These are phyloP conservation scores for Chaetomium olivaceum DNA, from an alignment of 2,329 filamentous ascomycete species.

Conservation along the genomic window DNA sequence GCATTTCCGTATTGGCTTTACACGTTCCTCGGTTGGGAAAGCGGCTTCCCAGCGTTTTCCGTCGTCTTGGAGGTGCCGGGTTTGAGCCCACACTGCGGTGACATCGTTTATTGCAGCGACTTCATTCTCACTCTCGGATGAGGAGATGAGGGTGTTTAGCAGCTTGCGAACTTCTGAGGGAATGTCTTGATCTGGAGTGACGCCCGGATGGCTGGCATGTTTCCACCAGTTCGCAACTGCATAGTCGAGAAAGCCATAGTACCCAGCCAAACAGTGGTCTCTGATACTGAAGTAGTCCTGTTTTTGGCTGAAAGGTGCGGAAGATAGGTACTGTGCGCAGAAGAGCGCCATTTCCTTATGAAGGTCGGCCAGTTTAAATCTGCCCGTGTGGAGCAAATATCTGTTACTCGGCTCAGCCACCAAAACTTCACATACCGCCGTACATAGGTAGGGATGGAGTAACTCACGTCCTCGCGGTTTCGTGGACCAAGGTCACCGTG, in stretches of 20 bases:
- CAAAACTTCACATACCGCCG: neutral
- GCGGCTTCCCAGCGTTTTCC: slow-evolving; percentile 3
- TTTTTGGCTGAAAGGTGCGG: slow-evolving; percentile 1
- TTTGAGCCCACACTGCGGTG: neutral
- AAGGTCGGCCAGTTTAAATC: slow-evolving; percentile 1
- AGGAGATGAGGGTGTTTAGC: neutral
- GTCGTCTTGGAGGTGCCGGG: neutral
- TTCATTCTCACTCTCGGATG: neutral
- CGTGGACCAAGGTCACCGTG: slow-evolving; percentile 11
- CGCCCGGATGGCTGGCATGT: neutral
- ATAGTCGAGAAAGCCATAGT: slow-evolving; percentile 16
- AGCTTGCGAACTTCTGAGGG: neutral
- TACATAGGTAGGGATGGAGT: neutral
- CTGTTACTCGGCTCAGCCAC: neutral
- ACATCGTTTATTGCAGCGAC: neutral
- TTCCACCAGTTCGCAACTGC: slow-evolving; percentile 13
- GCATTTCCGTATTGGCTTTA: neutral
- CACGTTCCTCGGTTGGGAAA: neutral
- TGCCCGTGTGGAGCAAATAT: slow-evolving; percentile 7
- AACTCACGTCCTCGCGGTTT: slow-evolving; percentile 2
- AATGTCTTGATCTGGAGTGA: neutral
- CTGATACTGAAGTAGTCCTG: neutral
- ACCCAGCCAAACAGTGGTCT: slow-evolving; percentile 2
- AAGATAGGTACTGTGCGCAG: slow-evolving; percentile 5
- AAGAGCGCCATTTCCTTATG: slow-evolving; percentile 6